Base-by-base conservation (phyloP, 73 alveolate genomes). In the Paramecium octaurelia region DNA sequence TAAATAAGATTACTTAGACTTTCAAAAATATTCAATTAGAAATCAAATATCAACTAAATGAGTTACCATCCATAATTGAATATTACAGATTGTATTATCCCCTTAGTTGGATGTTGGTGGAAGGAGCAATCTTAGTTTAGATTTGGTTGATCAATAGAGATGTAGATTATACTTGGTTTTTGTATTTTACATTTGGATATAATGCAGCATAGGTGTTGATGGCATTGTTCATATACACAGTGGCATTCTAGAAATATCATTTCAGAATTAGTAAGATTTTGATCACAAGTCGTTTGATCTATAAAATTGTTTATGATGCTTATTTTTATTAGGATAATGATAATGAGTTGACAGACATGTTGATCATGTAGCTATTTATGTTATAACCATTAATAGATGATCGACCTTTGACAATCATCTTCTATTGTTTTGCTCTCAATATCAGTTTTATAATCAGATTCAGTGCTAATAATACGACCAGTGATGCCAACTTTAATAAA, bases 281-380 rank as follows among this genome's bases (percentile, higher is more conserved):
- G 12, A 80, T 80, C 20, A 43, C 50, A 44, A 40, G 75, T 21
- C 3, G 91, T 0, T 21, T 48, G 14, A 80, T 80, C 0, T 80
- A 80, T 46, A 80, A 80, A 43, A 80, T 80, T 20, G 34, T 80
- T 80, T 80, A 80, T 80, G 91, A 80, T 80, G 57, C 21, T 44
- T 44, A 80, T 48, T 80, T 80, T 46, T 80, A 31, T 48, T 43
- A 80, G 34, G 75, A 80, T 24, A 80, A 80, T 80, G 18, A 42
- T 21, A 80, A 80, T 80, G 18, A 48, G 21, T 42, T 80, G 6
- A 80, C 46, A 40, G 91, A 80, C 46, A 80, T 80, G 91, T 23
- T 80, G 3, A 80, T 80, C 2, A 80, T 80, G 91, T 24, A 80
- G 48, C 44, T 80, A 23, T 80, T 80, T 48, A 80, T 80, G 91